Conservation (phyloP, 805 yeast species). For the Nakazawaea ishiwadae region DNA sequence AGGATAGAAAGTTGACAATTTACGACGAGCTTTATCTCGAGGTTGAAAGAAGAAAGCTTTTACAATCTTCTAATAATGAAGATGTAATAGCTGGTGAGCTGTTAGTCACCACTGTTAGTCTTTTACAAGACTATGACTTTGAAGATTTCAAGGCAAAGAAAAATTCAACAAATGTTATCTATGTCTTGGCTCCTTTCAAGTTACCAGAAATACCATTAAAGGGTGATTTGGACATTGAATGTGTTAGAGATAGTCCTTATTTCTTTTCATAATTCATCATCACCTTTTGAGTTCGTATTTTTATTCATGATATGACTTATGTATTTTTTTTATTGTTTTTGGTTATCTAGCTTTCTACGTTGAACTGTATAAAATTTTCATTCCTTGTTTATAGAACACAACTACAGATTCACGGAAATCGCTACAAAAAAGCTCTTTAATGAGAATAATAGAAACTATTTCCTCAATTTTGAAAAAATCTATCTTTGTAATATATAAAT, state of each 20-base stretch:
- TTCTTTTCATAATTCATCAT: constrained; percentile 59
- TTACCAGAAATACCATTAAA: constrained; percentile 72
- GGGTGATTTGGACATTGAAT: constrained; percentile 79
- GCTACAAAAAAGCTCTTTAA: too few species aligned
- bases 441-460: too few species aligned
- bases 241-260: constrained; percentile 68
- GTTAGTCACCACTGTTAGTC: constrained; percentile 68
- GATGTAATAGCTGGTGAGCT: constrained; percentile 43
- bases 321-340: neutral
- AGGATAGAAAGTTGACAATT: constrained; percentile 54
- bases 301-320: too few species aligned
- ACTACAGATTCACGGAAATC: neutral
- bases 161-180: constrained; percentile 18
- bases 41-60: constrained; percentile 49
- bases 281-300: too few species aligned
- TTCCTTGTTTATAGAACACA: neutral
- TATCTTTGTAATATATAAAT: too few species aligned
- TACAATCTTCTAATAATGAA: constrained; percentile 47
- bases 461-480: too few species aligned
- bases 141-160: constrained; percentile 20
- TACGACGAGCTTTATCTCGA: constrained; percentile 76
- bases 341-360: too few species aligned
- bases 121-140: constrained; percentile 32
- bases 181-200: constrained; percentile 60
- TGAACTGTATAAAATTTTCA: neutral